Conservation (phyloP, 306 rosid genomes). For the Styphnolobium japonicum region DNA sequence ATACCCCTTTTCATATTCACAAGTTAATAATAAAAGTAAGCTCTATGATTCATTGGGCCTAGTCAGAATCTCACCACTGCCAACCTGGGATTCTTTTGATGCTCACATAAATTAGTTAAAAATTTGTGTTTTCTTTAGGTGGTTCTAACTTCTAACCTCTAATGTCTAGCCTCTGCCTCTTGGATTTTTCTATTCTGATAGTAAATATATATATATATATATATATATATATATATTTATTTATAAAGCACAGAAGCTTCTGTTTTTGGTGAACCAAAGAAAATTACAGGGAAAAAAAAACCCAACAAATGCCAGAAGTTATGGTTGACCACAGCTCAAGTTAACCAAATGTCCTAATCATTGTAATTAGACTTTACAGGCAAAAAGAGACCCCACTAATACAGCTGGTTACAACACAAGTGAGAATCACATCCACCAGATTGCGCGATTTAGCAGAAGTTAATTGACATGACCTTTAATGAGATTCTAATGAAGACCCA, state of each 20-base stretch:
- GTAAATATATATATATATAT: too few species aligned
- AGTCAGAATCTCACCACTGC: slow-evolving; percentile 91
- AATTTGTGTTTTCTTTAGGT: not conserved
- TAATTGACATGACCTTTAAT: slow-evolving; percentile 66
- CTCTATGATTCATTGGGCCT: slow-evolving; percentile 74
- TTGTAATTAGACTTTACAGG: slow-evolving; percentile 58
- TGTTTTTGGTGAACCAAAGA: slow-evolving; percentile 31
- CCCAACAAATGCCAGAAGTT: slow-evolving; percentile 46
- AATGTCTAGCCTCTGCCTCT: slow-evolving; percentile 22
- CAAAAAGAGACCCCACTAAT: slow-evolving; percentile 54
- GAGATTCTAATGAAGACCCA: slow-evolving; percentile 27
- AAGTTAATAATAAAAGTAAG: slow-evolving; percentile 47
- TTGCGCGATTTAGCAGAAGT: slow-evolving; percentile 45
- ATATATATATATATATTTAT: too few species aligned
- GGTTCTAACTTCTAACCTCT: slow-evolving; percentile 54
- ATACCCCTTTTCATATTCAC: slow-evolving; percentile 34
- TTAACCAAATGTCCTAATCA: slow-evolving; percentile 53
- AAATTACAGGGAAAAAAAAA: slow-evolving; percentile 29
- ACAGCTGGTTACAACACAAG: slow-evolving; percentile 94
- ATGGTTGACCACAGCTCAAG: slow-evolving; percentile 52
- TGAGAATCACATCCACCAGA: slow-evolving; percentile 68
- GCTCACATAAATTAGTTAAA: slow-evolving; percentile 27
- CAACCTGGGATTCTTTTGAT: slow-evolving; percentile 80
- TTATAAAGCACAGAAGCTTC: slow-evolving; percentile 55
- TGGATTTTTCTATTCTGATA: slow-evolving; percentile 4